Evolutionary conservation across 495 filamentous ascomycete genomes (phyloP).

Genomic region (Neurospora discreta): DNA sequence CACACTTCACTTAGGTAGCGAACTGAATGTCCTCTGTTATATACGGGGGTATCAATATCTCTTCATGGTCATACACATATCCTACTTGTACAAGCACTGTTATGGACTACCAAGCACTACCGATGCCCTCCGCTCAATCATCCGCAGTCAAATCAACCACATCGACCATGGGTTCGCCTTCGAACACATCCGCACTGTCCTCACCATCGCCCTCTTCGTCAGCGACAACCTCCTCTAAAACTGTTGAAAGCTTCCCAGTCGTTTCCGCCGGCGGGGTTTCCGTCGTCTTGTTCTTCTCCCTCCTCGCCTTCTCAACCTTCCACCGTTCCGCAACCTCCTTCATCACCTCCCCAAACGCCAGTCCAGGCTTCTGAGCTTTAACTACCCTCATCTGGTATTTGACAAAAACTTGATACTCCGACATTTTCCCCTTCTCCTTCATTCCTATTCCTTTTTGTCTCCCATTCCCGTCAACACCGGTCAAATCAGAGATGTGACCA

Average conservation of each 20-base stretch:
- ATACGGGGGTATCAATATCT: not conserved
- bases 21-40: not conserved
- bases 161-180: slow-evolving; percentile 11
- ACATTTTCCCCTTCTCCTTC: no score
- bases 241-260: not conserved
- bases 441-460: no score
- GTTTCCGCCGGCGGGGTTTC: not conserved
- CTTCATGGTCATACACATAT: not conserved
- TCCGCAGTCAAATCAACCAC: slow-evolving; percentile 7
- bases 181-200: not conserved
- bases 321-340: slow-evolving; percentile 41
- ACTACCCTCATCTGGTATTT: slow-evolving; percentile 51
- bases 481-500: no score
- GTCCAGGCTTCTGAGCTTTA: slow-evolving; percentile 38
- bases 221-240: not conserved
- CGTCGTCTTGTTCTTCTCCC: not conserved
- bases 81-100: not conserved
- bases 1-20: not conserved
- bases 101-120: not conserved
- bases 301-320: slow-evolving; percentile 15
- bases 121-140: not conserved
- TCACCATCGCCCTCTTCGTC: not conserved
- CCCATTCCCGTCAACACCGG: no score
- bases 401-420: slow-evolving; percentile 52
- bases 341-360: slow-evolving; percentile 56